Evolutionary conservation across 345 rosid species (phyloP).

Genomic region (Noccaea caerulescens): DNA sequence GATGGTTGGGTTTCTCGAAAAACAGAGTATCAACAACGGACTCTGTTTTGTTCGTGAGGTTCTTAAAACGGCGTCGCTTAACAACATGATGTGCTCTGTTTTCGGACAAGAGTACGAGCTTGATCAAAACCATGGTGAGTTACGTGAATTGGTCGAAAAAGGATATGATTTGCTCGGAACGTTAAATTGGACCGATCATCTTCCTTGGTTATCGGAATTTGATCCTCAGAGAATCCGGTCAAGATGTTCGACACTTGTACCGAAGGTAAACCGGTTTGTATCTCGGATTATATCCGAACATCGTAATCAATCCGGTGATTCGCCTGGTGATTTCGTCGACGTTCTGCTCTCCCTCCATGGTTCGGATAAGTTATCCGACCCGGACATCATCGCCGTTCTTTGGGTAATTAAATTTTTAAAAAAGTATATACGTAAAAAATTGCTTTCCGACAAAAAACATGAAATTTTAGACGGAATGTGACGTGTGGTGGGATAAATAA

Average conservation of each 20-base stretch:
- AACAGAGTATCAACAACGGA: slow-evolving; percentile 16
- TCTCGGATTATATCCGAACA: slow-evolving; percentile 59
- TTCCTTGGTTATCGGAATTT: slow-evolving; percentile 65
- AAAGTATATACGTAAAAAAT: not conserved
- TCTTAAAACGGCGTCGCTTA: slow-evolving; percentile 70
- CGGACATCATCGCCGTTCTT: slow-evolving; percentile 77
- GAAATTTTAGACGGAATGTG: not conserved
- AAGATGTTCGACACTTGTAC: slow-evolving; percentile 69
- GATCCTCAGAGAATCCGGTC: slow-evolving; percentile 70
- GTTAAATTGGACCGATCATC: slow-evolving; percentile 75
- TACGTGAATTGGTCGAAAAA: slow-evolving; percentile 63
- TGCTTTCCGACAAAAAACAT: not conserved
- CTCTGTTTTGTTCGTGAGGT: slow-evolving; percentile 55
- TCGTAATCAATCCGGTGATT: slow-evolving; percentile 41
- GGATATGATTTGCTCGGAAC: slow-evolving; percentile 68
- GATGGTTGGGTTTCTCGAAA: slow-evolving; percentile 51
- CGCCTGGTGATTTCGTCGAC: slow-evolving; percentile 64
- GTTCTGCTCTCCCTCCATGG: slow-evolving; percentile 69
- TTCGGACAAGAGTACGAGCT: slow-evolving; percentile 62
- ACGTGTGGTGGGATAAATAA: slow-evolving; percentile 30
- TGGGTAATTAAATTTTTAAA: slow-evolving; percentile 54
- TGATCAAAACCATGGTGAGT: slow-evolving; percentile 44
- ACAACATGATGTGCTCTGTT: slow-evolving; percentile 76
- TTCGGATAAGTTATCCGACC: slow-evolving; percentile 54
- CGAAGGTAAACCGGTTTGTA: slow-evolving; percentile 69